phyloP scores from a whole-genome alignment of 2,329 filamentous ascomycete species.

The Cryphonectria nitschkei region DNA sequence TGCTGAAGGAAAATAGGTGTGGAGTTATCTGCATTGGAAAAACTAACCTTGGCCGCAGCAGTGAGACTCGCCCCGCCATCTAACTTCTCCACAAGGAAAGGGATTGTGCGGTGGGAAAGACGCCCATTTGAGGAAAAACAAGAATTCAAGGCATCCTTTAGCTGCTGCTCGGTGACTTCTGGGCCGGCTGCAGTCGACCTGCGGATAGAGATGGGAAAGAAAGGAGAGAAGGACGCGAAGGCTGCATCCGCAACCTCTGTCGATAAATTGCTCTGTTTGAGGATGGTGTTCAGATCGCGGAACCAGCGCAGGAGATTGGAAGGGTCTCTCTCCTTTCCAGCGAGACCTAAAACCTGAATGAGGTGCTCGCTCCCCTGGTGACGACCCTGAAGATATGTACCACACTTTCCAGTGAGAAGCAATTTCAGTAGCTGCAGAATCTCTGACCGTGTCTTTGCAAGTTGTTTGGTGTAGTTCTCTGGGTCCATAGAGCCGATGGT shows the following conservation, averaged over 20 bases:
- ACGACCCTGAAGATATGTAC: conserved; percentile 14
- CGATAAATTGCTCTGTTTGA: conserved; percentile 50
- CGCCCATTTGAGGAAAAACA: conserved; percentile 58
- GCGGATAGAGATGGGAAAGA: conserved; percentile 63
- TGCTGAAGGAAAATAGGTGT: background rate
- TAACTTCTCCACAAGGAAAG: conserved; percentile 60
- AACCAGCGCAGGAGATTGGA: conserved; percentile 63
- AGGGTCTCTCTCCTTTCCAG: conserved; percentile 57
- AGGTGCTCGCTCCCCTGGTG: conserved; percentile 21
- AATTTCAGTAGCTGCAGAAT: conserved; percentile 15
- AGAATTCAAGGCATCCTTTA: conserved; percentile 56
- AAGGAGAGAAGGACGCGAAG: conserved; percentile 61
- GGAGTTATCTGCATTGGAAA: background rate
- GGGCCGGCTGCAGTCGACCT: conserved; percentile 50
- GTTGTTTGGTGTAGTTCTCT: conserved; percentile 24
- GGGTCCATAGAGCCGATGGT: conserved; percentile 20
- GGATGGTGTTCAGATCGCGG: conserved; percentile 49
- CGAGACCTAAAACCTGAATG: conserved; percentile 46
- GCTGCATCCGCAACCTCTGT: conserved; percentile 52
- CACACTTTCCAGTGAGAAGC: conserved; percentile 26
- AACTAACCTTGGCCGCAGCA: conserved; percentile 58
- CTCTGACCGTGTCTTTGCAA: conserved; percentile 25
- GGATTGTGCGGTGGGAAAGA: conserved; percentile 51
- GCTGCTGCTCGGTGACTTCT: conserved; percentile 58
- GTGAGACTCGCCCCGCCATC: conserved; percentile 63